phyloP scores from a whole-genome alignment of 2,329 filamentous ascomycete genomes.

The Pyrenophora tritici-repentis region DNA sequence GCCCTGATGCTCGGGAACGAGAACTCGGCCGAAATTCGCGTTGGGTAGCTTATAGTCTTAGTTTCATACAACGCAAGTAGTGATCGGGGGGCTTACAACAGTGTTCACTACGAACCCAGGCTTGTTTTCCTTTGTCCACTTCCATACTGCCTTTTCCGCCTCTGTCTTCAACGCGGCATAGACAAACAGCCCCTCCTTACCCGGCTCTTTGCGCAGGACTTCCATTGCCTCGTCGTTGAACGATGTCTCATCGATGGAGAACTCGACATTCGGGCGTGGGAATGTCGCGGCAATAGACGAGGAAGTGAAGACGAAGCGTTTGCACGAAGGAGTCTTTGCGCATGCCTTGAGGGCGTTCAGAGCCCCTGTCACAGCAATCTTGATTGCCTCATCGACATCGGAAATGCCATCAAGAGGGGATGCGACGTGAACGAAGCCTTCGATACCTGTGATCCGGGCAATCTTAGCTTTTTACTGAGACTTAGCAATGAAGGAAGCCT shows the following conservation, averaged over 20 bases:
- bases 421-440: slow-evolving; percentile 55
- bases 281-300: slow-evolving; percentile 45
- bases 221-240: slow-evolving; percentile 44
- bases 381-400: slow-evolving; percentile 49
- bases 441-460: slow-evolving; percentile 20
- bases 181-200: slow-evolving; percentile 31
- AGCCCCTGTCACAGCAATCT: slow-evolving; percentile 44
- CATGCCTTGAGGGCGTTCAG: slow-evolving; percentile 51
- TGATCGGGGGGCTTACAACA: slow-evolving; percentile 4
- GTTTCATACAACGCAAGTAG: no score
- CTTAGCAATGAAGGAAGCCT: slow-evolving; percentile 8
- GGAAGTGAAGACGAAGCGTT: slow-evolving; percentile 53
- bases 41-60: slow-evolving; percentile 34
- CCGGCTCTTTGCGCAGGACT: slow-evolving; percentile 30
- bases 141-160: slow-evolving; percentile 55
- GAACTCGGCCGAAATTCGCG: slow-evolving; percentile 44
- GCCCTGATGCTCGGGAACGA: slow-evolving; percentile 44
- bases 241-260: slow-evolving; percentile 35
- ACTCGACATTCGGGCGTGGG: slow-evolving; percentile 43
- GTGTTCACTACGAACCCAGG: slow-evolving; percentile 53
- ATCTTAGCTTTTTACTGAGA: no score
- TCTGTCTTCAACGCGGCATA: slow-evolving; percentile 56
- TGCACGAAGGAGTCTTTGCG: slow-evolving; percentile 48
- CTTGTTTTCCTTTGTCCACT: slow-evolving; percentile 52
- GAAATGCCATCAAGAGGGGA: slow-evolving; percentile 46